Base-by-base conservation (phyloP, 148 eudicot genomes). In the Arctostaphylos glauca region DNA sequence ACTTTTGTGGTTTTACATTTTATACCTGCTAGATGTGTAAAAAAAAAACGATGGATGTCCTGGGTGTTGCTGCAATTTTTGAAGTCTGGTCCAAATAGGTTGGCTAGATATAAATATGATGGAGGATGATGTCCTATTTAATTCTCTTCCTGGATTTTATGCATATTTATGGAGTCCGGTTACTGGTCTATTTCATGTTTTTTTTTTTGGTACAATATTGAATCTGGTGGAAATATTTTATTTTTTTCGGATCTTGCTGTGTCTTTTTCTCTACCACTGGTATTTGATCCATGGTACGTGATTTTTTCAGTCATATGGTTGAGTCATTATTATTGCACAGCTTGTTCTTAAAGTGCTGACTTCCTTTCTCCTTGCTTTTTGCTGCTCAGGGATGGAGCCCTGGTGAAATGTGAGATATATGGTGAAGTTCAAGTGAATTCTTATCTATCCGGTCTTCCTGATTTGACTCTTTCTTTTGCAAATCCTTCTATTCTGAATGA, bases 391-490 rank as follows among this genome's bases (percentile, higher is more conserved):
- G 93, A 94, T 81, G 99, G 99, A 74, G 84, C 71, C 84, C 91
- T 96, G 72, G 98, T 94, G 58, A 96, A 96, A 87, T 94, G 99
- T 81, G 99, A 96, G 87, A 90, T 90, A 53, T 96, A 92, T 82
- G 99, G 99, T 81, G 93, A 93, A 88, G 98, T 96, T 71, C 92
- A 89, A 91, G 97, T 96, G 84, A 93, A 89, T 49, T 91, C 92
- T 66, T 93, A 90, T 71, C 93, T 96, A 18, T 90, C 98, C n/a
- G 99, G 99, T 52, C 86, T 96, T 81, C 99, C 99, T 54, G 99
- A 96, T 84, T 86, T 96, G 84, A 90, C 98, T 15, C 91, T 96
- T 48, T 89, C 97, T 54, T 96, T 96, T 86, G 92, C 94, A 25
- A 96, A 96, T 83, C 93, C 98, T 67, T 83, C 93, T 76, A 87